Conservation (phyloP, 2,329 filamentous ascomycete genomes). For the Fusarium vanettenii region DNA sequence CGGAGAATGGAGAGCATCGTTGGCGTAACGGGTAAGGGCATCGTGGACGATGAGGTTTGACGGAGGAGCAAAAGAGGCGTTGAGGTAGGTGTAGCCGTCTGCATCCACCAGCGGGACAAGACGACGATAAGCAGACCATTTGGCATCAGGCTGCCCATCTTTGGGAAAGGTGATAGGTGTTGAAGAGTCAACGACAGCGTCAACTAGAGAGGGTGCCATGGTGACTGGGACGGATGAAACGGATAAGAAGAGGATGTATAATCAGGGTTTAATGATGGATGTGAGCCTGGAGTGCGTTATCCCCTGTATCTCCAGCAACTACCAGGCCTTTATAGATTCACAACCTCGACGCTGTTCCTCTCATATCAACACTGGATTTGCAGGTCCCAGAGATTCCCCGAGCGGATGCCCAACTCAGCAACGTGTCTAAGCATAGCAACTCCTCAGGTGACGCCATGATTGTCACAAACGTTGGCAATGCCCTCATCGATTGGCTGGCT, state of each 20-base stretch:
- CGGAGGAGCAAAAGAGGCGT: neutral
- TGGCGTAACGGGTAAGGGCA: neutral
- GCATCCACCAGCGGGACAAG: neutral
- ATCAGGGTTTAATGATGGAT: neutral
- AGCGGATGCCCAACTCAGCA: neutral
- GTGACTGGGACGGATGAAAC: neutral
- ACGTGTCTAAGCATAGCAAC: neutral
- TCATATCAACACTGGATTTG: neutral
- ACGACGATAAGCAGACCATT: neutral
- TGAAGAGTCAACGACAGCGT: neutral
- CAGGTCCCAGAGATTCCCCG: neutral
- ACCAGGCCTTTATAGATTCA: neutral
- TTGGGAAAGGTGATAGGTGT: neutral
- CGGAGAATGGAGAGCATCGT: neutral
- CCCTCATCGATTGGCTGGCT: neutral
- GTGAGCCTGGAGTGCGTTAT: neutral
- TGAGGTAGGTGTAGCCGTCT: neutral
- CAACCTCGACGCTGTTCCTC: neutral
- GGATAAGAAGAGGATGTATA: neutral
- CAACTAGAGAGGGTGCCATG: neutral
- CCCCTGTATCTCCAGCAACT: neutral
- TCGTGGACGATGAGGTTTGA: neutral
- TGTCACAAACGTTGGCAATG: neutral
- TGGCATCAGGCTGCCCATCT: neutral
- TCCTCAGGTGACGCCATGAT: neutral